Base-by-base conservation (phyloP, 1,284 basidiomycete species). In the Termitomyces sp. region DNA sequence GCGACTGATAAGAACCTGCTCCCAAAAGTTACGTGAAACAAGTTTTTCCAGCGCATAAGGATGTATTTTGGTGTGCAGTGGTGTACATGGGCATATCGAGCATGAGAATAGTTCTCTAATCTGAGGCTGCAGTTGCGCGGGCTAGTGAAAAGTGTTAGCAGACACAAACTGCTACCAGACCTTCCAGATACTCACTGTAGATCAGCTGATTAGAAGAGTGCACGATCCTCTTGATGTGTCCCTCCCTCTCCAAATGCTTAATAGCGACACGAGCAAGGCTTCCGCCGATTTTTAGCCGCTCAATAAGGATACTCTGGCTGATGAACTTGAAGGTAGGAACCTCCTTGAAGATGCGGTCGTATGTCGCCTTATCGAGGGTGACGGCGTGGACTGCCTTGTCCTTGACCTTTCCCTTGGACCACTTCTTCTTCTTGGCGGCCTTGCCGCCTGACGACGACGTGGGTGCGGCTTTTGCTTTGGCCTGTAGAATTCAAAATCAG, bases 391-490 rank as follows among this genome's bases (percentile, higher is more conserved):
- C 87, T 68, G 92, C 93, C 88, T 98, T 98, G 81, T 98, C 94
- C 88, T 98, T 98, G 74, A 98, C 94, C 80, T 97, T 97, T 75
- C 95, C 95, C 85, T 98, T 98, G 65, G 94, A 98, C 95, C 95
- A 98, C 86, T 98, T 98, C 90, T 98, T 98, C 86, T 98, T 98
- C 85, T 98, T 98, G 62, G 88, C 87, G 67, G 87, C 75, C 73
- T 92, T 92, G 67, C 89, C 87, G 62, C 86, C 86, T 58, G 83
- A 76, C 50, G 84, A 82, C 55, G 84, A 74, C 60, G 86, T 67
- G 63, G 88, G 74, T 55, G 54, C 54, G 66, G 85, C 84, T 81
- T 89, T 89, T 70, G 88, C 86, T 81, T 92, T 88, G 76, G 86
- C 84, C 86, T 88, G 68, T 26, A 55, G 28, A 58, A 48, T 43